Evolutionary conservation across 345 rosid species (phyloP), one percentile per base, ranked within the genome.

Genomic region (Gynandropsis gynandra): DNA sequence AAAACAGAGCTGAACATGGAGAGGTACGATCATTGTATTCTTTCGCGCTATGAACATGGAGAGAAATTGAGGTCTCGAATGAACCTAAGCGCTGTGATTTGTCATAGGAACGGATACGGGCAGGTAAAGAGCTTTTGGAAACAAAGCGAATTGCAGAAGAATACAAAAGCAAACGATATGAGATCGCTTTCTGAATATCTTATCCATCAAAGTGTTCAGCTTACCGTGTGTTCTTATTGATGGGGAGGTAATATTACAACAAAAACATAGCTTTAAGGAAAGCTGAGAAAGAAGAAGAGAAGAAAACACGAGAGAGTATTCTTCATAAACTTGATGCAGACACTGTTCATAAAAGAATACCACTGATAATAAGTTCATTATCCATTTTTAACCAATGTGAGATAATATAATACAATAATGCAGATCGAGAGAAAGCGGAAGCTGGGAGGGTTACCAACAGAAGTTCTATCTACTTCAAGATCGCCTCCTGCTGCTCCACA

Each of bases 141-240:
- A 71, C 83, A 50, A 76, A 68, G 69, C 62, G 56, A 69, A 70
- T 63, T 15, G 79, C 82, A 0, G 95, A 76, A 68, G 96, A 84
- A 36, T 74, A 74, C 60, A 77, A 80, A 71, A 80, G 95, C 72
- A 76, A 76, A 66, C 76, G 87, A 95, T 87, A 44, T 16, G 72
- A 17, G 14, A 38, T 37, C 11, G 32, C 21, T 0, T 10, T 35
- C 51, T 41, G 39, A 27, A 40, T n/a, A 31, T 31, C 38, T 46
- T 56, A 42, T 46, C 39, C 33, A 57, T 35, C 52, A 34, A 50
- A 54, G 46, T n/a, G n/a, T n/a, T n/a, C 29, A 24, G 4, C 29
- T 24, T 24, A 24, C 29, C 5, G 29, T 24, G 29, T 24, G 29
- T 2, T 24, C n/a, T 24, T 24, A 24, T 24, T 5, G 29, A 24